phyloP scores from a whole-genome alignment of 2,329 filamentous ascomycete genomes.

The Aspergillus pseudoterreus region DNA sequence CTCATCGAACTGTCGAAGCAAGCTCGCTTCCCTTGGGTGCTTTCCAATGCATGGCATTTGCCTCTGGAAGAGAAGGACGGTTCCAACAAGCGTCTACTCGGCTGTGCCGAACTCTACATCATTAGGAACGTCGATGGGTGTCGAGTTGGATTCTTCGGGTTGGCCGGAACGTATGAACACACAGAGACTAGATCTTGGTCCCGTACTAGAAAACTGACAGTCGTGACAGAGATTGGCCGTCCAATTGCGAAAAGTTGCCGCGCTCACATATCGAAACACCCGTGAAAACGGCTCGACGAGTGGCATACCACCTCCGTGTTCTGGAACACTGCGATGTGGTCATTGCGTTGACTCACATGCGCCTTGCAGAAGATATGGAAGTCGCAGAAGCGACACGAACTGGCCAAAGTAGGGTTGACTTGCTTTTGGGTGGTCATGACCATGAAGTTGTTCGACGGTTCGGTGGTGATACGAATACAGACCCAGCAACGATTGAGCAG shows the following conservation, averaged over 20 bases:
- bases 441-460: slow-evolving; percentile 20
- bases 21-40: slow-evolving; percentile 10
- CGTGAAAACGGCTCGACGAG: background rate
- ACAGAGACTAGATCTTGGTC: background rate
- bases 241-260: slow-evolving; percentile 15
- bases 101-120: slow-evolving; percentile 8
- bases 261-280: slow-evolving; percentile 3
- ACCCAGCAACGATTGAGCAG: slow-evolving; percentile 12
- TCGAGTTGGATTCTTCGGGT: slow-evolving; percentile 13
- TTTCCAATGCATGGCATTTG: slow-evolving; percentile 7
- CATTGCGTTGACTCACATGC: slow-evolving; percentile 23
- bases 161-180: slow-evolving; percentile 12
- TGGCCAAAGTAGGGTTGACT: slow-evolving; percentile 16
- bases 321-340: slow-evolving; percentile 19
- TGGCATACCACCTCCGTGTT: slow-evolving; percentile 5
- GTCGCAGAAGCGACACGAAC: slow-evolving; percentile 11
- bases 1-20: slow-evolving; percentile 10
- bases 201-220: background rate
- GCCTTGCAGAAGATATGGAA: slow-evolving; percentile 13
- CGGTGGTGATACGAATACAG: slow-evolving; percentile 10
- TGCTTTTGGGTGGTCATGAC: slow-evolving; percentile 23
- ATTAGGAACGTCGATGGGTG: slow-evolving; percentile 6
- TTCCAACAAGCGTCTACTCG: slow-evolving; percentile 1
- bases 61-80: background rate
- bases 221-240: slow-evolving; percentile 16